A percentile compares a stretch with the other conserved stretches of the same genome.
Evolutionary conservation across 352 stramenopile species (phyloP).

Genomic region (Phytophthora pini): DNA sequence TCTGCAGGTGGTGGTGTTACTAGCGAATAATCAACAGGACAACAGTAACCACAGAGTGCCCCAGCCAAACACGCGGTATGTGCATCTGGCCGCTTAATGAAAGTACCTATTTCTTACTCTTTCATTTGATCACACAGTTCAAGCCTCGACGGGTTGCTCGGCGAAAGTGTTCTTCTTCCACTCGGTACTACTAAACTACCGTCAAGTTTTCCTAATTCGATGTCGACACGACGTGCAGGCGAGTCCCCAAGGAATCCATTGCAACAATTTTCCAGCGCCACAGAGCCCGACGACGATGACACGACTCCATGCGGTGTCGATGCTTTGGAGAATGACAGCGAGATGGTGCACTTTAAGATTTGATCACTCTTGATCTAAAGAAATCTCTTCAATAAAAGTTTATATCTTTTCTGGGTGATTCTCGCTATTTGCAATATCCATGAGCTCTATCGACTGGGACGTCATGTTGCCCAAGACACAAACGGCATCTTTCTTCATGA

Average conservation of each 20-base stretch:
- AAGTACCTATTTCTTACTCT: not conserved
- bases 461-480: constrained; percentile 59
- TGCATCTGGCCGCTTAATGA: not conserved
- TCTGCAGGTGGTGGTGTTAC: constrained; percentile 2
- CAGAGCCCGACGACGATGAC: constrained; percentile 2
- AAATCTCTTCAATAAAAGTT: not conserved
- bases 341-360: constrained; percentile 45
- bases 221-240: not conserved
- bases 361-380: not conserved
- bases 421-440: constrained; percentile 17
- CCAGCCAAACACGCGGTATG: constrained; percentile 8
- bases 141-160: constrained; percentile 14
- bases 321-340: constrained; percentile 41
- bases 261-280: not conserved
- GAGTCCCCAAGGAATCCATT: constrained; percentile 5
- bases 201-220: constrained; percentile 6
- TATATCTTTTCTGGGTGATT: constrained; percentile 10
- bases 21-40: constrained; percentile 1
- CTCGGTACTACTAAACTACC: constrained; percentile 18
- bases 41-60: not conserved
- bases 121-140: constrained; percentile 1
- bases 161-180: constrained; percentile 56
- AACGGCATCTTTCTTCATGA: constrained; percentile 55
- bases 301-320: not conserved
- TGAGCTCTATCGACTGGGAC: constrained; percentile 31